Base-by-base conservation (phyloP, 495 filamentous ascomycete genomes). In the Penicillium salamii region DNA sequence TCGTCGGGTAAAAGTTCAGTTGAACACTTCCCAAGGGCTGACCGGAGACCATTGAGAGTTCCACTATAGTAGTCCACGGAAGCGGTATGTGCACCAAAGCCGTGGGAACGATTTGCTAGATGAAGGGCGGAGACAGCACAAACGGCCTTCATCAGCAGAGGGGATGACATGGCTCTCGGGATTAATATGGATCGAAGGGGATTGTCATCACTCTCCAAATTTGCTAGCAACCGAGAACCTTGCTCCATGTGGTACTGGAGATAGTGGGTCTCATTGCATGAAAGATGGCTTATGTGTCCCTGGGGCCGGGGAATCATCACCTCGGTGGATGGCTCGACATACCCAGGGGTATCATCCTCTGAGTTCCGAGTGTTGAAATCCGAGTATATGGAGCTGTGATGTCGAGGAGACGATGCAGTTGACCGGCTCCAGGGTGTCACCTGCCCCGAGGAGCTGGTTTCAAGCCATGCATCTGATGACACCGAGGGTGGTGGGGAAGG, bases 101-200 rank as follows among this genome's bases (percentile, higher is more conserved):
- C 48, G 2, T 61, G 53, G 2, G 62, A 58, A 21, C 69, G 67
- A 42, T 74, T 76, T 20, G 72, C 61, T 23, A 71, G 57, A 45
- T 76, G 72, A 1, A 71, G 64, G 8, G 72, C 72, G 12, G 72
- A 76, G 9, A 76, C 36, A 9, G 72, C 69, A 31, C 72, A 76
- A 1, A 76, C 46, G 1, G 70, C 70, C 35, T 71, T 72, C 63
- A 74, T 62, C 9, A 76, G 42, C 4, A 76, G 58, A 6, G 72
- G 66, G 0, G 72, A 76, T 13, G 66, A 70, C 41, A 76, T 58
- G 4, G 72, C 72, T 13, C 69, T 56, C 5, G 72, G 72, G 14
- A 76, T 71, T 1, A 76, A 53, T 21, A 76, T 39, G 15, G 67
- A 68, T 5, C 71, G 68, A 13, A 76, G 52, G 0, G 72, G 72